Percentiles rank a stretch among this genome's conserved stretches.
Conservation (phyloP, 2,329 filamentous ascomycete species). For the Ophidiomyces ophidiicola region DNA sequence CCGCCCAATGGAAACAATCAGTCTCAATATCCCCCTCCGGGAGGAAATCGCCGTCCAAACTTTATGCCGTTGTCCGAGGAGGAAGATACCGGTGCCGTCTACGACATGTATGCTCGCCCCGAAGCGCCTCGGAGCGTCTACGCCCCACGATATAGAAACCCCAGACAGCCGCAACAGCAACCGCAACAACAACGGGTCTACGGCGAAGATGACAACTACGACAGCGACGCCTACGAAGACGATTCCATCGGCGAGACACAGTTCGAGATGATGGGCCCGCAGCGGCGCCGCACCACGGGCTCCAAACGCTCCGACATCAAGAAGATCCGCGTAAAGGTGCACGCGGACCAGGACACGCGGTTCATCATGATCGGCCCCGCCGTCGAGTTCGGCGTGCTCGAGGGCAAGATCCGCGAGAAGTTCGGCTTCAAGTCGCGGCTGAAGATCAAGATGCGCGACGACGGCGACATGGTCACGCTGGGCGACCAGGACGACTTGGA, state of each 20-base stretch:
- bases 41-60: constrained; percentile 22
- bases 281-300: constrained; percentile 25
- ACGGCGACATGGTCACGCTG: constrained; percentile 91
- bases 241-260: constrained; percentile 61
- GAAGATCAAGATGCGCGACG: constrained; percentile 82
- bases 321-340: constrained; percentile 83
- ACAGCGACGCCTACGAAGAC: constrained; percentile 57
- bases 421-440: constrained; percentile 55
- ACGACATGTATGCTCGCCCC: constrained; percentile 57
- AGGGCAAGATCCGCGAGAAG: constrained; percentile 70
- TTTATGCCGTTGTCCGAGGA: constrained; percentile 21
- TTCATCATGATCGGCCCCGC: constrained; percentile 75
- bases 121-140: constrained; percentile 6
- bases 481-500: constrained; percentile 93
- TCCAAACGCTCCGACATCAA: constrained; percentile 50
- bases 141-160: constrained; percentile 20
- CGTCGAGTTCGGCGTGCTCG: constrained; percentile 64
- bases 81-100: constrained; percentile 36
- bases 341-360: constrained; percentile 70
- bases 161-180: constrained; percentile 38
- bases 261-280: constrained; percentile 58
- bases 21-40: constrained; percentile 24
- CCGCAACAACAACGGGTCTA: no score
- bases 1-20: constrained; percentile 19
- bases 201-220: constrained; percentile 68